Base-by-base conservation (phyloP, 768 basidiomycete genomes). In the Suillus bovinus region DNA sequence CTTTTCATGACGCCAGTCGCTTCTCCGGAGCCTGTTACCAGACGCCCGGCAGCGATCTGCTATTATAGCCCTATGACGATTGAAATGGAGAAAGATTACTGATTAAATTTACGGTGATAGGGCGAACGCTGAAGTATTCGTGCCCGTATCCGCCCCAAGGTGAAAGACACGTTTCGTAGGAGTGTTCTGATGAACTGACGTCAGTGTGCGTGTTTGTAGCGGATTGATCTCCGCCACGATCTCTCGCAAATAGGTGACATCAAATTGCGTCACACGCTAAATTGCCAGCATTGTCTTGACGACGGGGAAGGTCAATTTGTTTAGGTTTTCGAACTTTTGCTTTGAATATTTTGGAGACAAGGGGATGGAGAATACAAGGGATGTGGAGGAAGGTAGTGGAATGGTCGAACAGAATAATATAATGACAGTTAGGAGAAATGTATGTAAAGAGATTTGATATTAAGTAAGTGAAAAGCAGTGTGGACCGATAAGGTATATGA, bases 71-170 rank as follows among this genome's bases (percentile, higher is more conserved):
- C 68, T 47, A 65, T 67, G 31, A 41, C 29, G 49, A 33, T 53
- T 33, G 42, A 38, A 62, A 61, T 64, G 56, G 50, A 61, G 58
- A 10, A 67, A 77, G 44, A 67, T 71, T 68, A 73, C 47, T 74
- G 77, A 70, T 68, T 73, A 14, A 59, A 64, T 20, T 71, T 74
- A 64, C 66, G 65, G 14, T 65, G 75, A 57, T 78, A 92, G 90
- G 73, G 79, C 83, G 1, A 78, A 82, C 17, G 93, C 93, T 20
- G 94, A 96, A 73, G 95, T 97, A 29, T 96, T 96, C 76, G 80
- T 86, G 64, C 93, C 95, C 55, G 78, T 93, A 63, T 82, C 89
- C 39, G 90, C 91, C n/a, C 94, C 94, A 24, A 93, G 91, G 91
- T 91, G 67, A 68, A 84, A 72, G 47, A 61, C 71, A 72, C 70